Evolutionary conservation across 192 early-diverging fungal species (phyloP).

Genomic region (Phlyctochytrium arcticum): DNA sequence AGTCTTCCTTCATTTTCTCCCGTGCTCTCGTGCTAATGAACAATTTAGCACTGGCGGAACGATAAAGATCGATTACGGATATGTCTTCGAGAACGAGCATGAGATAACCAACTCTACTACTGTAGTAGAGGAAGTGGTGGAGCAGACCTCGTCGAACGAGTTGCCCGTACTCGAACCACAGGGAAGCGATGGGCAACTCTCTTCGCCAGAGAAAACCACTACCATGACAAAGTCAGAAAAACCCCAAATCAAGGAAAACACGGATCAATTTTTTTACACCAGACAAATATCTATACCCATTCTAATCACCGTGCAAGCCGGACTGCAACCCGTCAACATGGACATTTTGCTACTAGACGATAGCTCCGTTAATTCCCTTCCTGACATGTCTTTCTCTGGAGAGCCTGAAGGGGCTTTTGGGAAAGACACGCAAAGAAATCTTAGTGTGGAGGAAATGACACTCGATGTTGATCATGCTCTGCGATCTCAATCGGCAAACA

Average conservation of each 20-base stretch:
- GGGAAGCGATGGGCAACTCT: too few species aligned
- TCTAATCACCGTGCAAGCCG: slow-evolving; percentile 63
- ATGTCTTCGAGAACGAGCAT: too few species aligned
- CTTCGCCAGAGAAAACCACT: too few species aligned
- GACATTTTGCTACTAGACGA: slow-evolving; percentile 57
- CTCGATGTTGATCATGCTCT: slow-evolving; percentile 35
- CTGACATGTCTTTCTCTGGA: background rate
- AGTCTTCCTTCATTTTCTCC: too few species aligned
- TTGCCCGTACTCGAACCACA: too few species aligned
- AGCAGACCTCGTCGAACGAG: too few species aligned
- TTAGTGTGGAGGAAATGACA: slow-evolving; percentile 44
- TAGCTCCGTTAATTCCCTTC: background rate
- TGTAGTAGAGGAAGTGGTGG: too few species aligned
- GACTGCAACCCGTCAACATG: slow-evolving; percentile 58
- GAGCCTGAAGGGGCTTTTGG: background rate
- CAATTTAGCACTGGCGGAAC: slow-evolving; percentile 57
- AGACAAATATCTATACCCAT: slow-evolving; percentile 65
- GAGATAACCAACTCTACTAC: too few species aligned
- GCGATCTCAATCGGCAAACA: background rate
- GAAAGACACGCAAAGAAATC: slow-evolving; percentile 14
- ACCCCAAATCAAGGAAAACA: too few species aligned
- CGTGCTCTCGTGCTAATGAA: slow-evolving; percentile 6
- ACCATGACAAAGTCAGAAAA: too few species aligned
- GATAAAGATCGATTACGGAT: slow-evolving; percentile 70
- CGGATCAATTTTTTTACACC: slow-evolving; percentile 48